Evolutionary conservation across 139 green algal species (phyloP).

Genomic region (Spirogloea muscicola): DNA sequence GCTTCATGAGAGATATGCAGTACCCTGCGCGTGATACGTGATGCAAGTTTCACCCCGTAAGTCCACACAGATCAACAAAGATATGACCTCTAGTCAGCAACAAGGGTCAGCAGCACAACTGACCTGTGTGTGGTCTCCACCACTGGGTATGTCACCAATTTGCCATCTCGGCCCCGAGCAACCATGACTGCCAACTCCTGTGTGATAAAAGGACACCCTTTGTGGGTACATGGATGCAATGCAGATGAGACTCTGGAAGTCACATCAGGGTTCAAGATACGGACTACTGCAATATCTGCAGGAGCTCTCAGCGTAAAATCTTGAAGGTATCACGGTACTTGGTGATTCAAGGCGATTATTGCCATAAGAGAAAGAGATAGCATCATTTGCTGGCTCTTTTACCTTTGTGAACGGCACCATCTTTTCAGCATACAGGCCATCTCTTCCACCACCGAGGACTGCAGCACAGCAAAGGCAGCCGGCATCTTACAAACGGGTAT

Average conservation of each 20-base stretch:
- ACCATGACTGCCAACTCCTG: slow-evolving; percentile 73
- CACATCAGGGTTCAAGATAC: too few species aligned
- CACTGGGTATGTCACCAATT: slow-evolving; percentile 73
- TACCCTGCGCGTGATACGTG: too few species aligned
- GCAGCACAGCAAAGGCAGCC: too few species aligned
- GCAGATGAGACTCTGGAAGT: background rate
- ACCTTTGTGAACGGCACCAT: slow-evolving; percentile 80
- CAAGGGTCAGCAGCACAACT: too few species aligned
- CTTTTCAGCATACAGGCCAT: slow-evolving; percentile 89
- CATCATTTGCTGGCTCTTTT: too few species aligned
- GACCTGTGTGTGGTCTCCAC: slow-evolving; percentile 86
- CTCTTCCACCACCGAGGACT: slow-evolving; percentile 47
- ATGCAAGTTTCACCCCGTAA: background rate
- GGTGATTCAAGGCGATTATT: too few species aligned
- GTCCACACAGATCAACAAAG: background rate
- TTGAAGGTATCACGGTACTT: too few species aligned
- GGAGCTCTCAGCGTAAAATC: too few species aligned
- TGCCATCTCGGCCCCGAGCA: slow-evolving; percentile 52
- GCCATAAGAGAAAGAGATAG: too few species aligned
- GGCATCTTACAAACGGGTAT: too few species aligned
- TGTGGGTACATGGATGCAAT: background rate
- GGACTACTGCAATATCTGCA: too few species aligned
- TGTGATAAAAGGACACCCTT: background rate
- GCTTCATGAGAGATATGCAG: too few species aligned
- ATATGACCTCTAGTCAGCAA: background rate